A percentile compares a stretch with the other conserved stretches of the same genome.
Evolutionary conservation across 1,284 basidiomycete species (phyloP).

Genomic region (Singerocomus inundabilis): DNA sequence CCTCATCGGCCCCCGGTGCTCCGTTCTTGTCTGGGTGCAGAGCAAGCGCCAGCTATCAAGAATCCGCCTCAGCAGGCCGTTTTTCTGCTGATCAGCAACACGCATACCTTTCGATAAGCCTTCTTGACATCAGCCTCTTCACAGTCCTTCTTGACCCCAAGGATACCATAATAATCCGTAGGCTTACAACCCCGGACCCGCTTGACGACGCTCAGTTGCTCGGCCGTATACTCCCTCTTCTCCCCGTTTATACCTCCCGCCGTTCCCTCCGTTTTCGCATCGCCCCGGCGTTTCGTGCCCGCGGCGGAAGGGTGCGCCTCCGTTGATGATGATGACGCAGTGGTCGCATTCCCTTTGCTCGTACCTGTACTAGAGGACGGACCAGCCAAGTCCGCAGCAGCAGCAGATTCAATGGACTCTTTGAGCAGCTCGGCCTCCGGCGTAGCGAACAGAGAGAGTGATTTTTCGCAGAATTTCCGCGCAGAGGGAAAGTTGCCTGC

Average conservation of each 20-base stretch:
- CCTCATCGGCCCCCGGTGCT: constrained; percentile 97
- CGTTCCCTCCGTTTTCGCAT: constrained; percentile 42
- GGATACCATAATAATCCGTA: constrained; percentile 93
- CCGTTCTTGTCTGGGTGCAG: constrained; percentile 98
- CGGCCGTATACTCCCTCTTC: constrained; percentile 85
- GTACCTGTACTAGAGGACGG: constrained; percentile 30
- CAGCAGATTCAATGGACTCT: constrained; percentile 56
- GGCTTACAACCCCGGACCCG: constrained; percentile 83
- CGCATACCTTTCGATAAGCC: constrained; percentile 91
- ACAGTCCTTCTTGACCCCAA: constrained; percentile 82
- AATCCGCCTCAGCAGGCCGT: constrained; percentile 17
- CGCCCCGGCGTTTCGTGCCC: constrained; percentile 57
- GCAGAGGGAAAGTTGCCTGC: constrained; percentile 75
- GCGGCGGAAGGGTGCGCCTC: constrained; percentile 69
- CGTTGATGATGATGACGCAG: constrained; percentile 45
- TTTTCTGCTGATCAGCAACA: constrained; percentile 1
- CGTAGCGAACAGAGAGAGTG: constrained; percentile 80
- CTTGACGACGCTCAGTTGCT: constrained; percentile 85
- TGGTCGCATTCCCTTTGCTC: constrained; percentile 33
- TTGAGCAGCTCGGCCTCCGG: constrained; percentile 74
- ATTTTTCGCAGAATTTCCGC: constrained; percentile 90
- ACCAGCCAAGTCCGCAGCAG: constrained; percentile 36
- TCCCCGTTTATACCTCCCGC: constrained; percentile 56
- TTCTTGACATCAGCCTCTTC: constrained; percentile 93
- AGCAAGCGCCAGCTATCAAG: constrained; percentile 78